Evolutionary conservation across 1,284 basidiomycete species (phyloP).

Genomic region (Leccinum angustisporum): DNA sequence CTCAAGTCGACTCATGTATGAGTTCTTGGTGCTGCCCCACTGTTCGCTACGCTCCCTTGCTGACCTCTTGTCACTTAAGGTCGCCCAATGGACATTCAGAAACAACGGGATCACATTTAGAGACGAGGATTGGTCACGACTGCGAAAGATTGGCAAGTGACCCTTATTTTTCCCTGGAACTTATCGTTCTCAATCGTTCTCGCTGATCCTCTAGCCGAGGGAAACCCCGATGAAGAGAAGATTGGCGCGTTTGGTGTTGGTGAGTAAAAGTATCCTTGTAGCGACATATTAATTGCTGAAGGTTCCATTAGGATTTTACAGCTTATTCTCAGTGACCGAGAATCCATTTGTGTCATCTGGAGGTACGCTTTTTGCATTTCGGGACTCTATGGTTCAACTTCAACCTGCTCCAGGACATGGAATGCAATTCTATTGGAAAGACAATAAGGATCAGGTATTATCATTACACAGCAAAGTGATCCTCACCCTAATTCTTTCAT

Average conservation of each 20-base stretch:
- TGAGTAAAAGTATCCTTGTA: constrained; percentile 33
- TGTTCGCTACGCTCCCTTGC: neutral
- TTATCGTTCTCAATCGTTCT: neutral
- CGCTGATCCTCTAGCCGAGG: constrained; percentile 54
- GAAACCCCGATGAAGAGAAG: constrained; percentile 82
- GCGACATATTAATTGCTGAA: neutral
- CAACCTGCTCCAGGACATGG: constrained; percentile 57
- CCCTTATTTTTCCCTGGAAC: neutral
- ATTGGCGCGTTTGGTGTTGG: constrained; percentile 87
- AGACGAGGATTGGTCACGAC: constrained; percentile 83
- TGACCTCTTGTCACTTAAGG: constrained; percentile 39
- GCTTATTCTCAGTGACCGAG: constrained; percentile 84
- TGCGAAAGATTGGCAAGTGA: constrained; percentile 81
- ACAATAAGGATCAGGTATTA: constrained; percentile 77
- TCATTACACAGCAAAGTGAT: neutral
- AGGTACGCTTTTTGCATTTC: constrained; percentile 39
- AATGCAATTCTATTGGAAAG: constrained; percentile 99
- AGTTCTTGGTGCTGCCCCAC: constrained; percentile 6
- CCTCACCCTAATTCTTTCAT: constrained; percentile 6
- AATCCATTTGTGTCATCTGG: constrained; percentile 92
- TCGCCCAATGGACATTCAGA: constrained; percentile 76
- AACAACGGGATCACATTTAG: constrained; percentile 86
- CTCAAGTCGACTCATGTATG: constrained; percentile 55
- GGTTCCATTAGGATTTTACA: constrained; percentile 63
- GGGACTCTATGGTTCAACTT: neutral